Percentiles rank a stretch among this genome's conserved stretches.
Evolutionary conservation across 2,329 filamentous ascomycete species (phyloP).

Genomic region (Sarocladiaceae sp.): DNA sequence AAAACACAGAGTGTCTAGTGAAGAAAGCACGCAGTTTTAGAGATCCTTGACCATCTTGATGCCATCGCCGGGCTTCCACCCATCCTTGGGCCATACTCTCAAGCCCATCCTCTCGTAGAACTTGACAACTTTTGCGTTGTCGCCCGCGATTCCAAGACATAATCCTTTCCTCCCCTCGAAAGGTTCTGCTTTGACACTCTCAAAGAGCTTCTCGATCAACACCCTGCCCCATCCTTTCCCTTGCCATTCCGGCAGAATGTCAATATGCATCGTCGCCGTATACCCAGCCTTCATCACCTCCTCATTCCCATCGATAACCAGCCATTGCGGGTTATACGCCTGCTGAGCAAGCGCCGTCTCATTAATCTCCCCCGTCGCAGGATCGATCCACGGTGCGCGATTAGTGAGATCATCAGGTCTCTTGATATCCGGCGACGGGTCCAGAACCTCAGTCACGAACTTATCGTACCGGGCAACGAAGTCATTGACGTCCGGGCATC

Average conservation of each 20-base stretch:
- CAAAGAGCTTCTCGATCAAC: constrained; percentile 37
- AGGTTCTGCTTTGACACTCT: constrained; percentile 24
- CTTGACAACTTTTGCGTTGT: constrained; percentile 42
- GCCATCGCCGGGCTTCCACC: constrained; percentile 24
- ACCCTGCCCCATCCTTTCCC: constrained; percentile 39
- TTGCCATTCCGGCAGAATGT: constrained; percentile 38
- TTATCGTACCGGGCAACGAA: constrained; percentile 32
- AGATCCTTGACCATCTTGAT: constrained; percentile 38
- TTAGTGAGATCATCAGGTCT: constrained; percentile 21
- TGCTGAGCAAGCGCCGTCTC: constrained; percentile 32
- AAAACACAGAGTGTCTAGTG: no score
- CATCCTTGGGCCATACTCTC: constrained; percentile 29
- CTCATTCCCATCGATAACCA: constrained; percentile 32
- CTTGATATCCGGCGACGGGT: constrained; percentile 17
- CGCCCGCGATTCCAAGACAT: constrained; percentile 39
- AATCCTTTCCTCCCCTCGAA: constrained; percentile 26
- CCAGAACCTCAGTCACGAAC: constrained; percentile 34
- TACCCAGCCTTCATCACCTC: constrained; percentile 27
- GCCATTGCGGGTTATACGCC: constrained; percentile 35
- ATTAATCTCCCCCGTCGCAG: constrained; percentile 19
- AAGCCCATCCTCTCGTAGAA: constrained; percentile 47
- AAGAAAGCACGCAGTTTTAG: neutral
- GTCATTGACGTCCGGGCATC: constrained; percentile 36
- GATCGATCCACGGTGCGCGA: constrained; percentile 25
- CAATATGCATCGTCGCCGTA: constrained; percentile 45